phyloP scores from a whole-genome alignment of 371 early-diverging fungal genomes.

The Chytridiales sp. region DNA sequence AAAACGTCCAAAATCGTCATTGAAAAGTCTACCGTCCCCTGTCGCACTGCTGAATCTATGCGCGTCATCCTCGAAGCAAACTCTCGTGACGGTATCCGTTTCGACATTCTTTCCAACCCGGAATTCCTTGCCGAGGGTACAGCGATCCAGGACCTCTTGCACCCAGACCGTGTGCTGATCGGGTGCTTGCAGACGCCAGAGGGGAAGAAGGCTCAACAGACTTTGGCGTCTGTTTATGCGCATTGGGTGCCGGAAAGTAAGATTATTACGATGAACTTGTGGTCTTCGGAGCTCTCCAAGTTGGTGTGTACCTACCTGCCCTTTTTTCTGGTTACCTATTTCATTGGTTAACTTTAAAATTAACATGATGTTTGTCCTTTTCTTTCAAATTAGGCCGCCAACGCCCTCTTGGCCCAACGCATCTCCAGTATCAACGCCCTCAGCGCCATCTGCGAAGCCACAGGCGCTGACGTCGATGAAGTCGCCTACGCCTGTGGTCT shows the following conservation, averaged over 20 bases:
- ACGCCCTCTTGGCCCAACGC: conserved; percentile 95
- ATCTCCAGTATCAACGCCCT: conserved; percentile 92
- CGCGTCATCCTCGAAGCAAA: conserved; percentile 84
- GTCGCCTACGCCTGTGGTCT: conserved; percentile 89
- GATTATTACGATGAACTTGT: conserved; percentile 88
- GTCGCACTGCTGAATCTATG: conserved; percentile 89
- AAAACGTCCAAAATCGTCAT: conserved; percentile 85
- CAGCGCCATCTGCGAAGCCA: conserved; percentile 90
- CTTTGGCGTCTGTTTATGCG: conserved; percentile 75
- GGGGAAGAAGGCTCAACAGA: conserved; percentile 74
- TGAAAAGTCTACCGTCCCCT: conserved; percentile 95
- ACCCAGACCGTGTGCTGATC: conserved; percentile 92
- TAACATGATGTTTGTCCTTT: background rate
- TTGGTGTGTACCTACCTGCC: conserved; percentile 53
- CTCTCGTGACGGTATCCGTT: conserved; percentile 66
- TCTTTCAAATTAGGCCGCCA: conserved; percentile 67
- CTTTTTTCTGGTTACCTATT: background rate
- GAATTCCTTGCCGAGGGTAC: conserved; percentile 97
- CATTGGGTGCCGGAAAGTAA: conserved; percentile 72
- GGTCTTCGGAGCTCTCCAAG: conserved; percentile 94
- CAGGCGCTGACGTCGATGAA: conserved; percentile 94
- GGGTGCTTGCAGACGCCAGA: conserved; percentile 79
- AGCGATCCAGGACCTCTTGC: conserved; percentile 78
- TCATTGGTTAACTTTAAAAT: background rate
- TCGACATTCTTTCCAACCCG: conserved; percentile 92